Percentiles rank a stretch among this genome's conserved stretches.
Conservation (phyloP, 371 early-diverging fungal species). For the Mortierella sp. region DNA sequence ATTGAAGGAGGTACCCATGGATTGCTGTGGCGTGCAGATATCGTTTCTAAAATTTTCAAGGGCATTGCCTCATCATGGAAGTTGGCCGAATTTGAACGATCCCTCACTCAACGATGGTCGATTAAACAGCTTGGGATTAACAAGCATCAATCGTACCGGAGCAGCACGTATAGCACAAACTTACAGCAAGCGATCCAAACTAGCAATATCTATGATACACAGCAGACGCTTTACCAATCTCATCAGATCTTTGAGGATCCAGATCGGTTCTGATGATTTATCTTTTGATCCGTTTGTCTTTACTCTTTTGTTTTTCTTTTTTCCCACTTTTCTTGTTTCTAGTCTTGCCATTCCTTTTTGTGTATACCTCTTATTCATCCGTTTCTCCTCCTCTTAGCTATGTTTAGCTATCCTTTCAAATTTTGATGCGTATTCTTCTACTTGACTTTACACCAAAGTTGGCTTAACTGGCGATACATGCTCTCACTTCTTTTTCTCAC, state of each 20-base stretch:
- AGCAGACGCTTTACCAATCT: conserved; percentile 37
- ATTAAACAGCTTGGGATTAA: conserved; percentile 56
- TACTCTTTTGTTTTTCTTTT: conserved; percentile 5
- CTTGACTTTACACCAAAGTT: not conserved
- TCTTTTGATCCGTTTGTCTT: not conserved
- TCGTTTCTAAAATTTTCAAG: conserved; percentile 58
- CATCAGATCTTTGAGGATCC: conserved; percentile 52
- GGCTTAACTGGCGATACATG: too few relatives aligned
- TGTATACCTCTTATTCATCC: conserved; percentile 9
- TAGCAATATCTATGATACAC: conserved; percentile 55
- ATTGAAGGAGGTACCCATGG: conserved; percentile 60
- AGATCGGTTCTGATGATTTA: conserved; percentile 41
- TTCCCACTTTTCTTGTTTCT: not conserved
- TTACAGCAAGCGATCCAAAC: conserved; percentile 56
- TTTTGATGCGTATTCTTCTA: not conserved
- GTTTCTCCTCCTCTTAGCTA: not conserved
- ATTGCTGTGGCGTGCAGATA: conserved; percentile 57
- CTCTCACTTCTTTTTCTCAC: not conserved
- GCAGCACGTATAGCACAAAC: conserved; percentile 43
- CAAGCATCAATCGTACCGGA: conserved; percentile 53
- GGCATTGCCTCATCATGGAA: conserved; percentile 58
- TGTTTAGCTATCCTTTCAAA: not conserved
- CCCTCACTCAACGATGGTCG: conserved; percentile 55
- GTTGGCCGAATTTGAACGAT: conserved; percentile 56
- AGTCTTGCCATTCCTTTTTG: not conserved